Evolutionary conservation across 2,329 filamentous ascomycete species (phyloP).

Genomic region (Trichothecium roseum): DNA sequence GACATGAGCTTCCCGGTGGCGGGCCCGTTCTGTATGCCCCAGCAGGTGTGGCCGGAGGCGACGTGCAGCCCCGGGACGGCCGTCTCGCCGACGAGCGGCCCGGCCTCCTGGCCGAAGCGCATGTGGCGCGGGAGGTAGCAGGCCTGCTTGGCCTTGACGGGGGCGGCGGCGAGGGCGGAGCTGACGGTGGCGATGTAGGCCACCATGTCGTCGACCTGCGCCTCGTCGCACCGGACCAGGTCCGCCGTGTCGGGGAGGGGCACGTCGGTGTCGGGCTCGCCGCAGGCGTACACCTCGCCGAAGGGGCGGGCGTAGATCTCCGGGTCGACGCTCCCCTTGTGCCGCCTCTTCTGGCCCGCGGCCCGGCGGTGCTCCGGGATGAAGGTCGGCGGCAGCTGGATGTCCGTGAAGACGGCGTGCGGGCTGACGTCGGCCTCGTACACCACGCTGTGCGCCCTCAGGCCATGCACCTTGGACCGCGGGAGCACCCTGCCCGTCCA

Average conservation of each 20-base stretch:
- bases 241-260: slow-evolving; percentile 69
- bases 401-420: slow-evolving; percentile 79
- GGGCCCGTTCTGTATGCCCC: slow-evolving; percentile 95
- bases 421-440: slow-evolving; percentile 56
- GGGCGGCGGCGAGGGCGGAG: slow-evolving; percentile 54
- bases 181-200: slow-evolving; percentile 63
- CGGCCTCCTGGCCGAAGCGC: slow-evolving; percentile 46
- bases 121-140: slow-evolving; percentile 83
- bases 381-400: slow-evolving; percentile 60
- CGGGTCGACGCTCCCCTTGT: slow-evolving; percentile 60
- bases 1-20: slow-evolving; percentile 76
- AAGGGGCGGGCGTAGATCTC: slow-evolving; percentile 91
- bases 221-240: slow-evolving; percentile 63
- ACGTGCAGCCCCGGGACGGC: slow-evolving; percentile 64
- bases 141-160: slow-evolving; percentile 69
- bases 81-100: slow-evolving; percentile 70
- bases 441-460: slow-evolving; percentile 56
- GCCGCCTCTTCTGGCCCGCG: slow-evolving; percentile 39
- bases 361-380: slow-evolving; percentile 36
- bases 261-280: slow-evolving; percentile 66
- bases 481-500: slow-evolving; percentile 54
- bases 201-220: slow-evolving; percentile 74
- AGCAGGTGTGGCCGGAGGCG: slow-evolving; percentile 89
- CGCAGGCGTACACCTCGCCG: slow-evolving; percentile 87
- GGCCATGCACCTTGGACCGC: slow-evolving; percentile 43